A percentile compares a stretch with the other conserved stretches of the same genome.
Evolutionary conservation across 1,284 basidiomycete species (phyloP).

Genomic region (Laetiporus sulphureus): DNA sequence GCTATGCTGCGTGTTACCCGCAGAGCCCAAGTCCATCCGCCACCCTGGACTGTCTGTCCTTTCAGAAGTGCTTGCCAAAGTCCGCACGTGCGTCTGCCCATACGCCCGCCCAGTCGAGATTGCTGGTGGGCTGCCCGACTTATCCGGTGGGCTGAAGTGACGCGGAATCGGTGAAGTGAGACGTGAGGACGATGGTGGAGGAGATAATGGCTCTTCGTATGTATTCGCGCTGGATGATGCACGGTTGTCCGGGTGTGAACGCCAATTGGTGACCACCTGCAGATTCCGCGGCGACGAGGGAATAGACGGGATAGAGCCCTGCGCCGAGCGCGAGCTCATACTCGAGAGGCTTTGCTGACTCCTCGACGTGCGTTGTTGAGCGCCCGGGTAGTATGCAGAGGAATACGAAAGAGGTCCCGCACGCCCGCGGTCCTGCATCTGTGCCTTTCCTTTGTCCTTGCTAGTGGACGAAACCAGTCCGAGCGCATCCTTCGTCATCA

Average conservation of each 20-base stretch:
- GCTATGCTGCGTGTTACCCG: constrained; percentile 24
- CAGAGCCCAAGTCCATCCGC: constrained; percentile 28
- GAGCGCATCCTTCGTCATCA: constrained; percentile 65
- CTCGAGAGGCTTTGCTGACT: constrained; percentile 58
- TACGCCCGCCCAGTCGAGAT: constrained; percentile 45
- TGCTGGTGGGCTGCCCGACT: constrained; percentile 55
- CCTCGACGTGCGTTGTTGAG: constrained; percentile 11
- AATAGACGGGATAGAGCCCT: constrained; percentile 71
- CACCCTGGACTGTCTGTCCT: constrained; percentile 20
- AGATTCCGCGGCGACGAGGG: constrained; percentile 56
- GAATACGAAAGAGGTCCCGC: constrained; percentile 26
- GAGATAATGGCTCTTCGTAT: constrained; percentile 8
- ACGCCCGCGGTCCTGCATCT: constrained; percentile 39
- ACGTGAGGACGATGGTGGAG: constrained; percentile 11
- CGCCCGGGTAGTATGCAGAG: constrained; percentile 12
- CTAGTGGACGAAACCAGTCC: constrained; percentile 55
- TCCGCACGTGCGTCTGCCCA: constrained; percentile 29
- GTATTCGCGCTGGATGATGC: neutral
- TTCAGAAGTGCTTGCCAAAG: constrained; percentile 26
- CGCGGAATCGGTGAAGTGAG: constrained; percentile 38
- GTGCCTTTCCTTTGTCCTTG: constrained; percentile 7
- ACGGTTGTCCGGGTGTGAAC: constrained; percentile 4
- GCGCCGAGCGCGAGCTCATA: constrained; percentile 57
- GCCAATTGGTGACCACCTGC: neutral
- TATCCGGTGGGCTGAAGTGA: constrained; percentile 41